phyloP scores from a whole-genome alignment of 768 basidiomycete genomes.

The Lyophyllum atratum region DNA sequence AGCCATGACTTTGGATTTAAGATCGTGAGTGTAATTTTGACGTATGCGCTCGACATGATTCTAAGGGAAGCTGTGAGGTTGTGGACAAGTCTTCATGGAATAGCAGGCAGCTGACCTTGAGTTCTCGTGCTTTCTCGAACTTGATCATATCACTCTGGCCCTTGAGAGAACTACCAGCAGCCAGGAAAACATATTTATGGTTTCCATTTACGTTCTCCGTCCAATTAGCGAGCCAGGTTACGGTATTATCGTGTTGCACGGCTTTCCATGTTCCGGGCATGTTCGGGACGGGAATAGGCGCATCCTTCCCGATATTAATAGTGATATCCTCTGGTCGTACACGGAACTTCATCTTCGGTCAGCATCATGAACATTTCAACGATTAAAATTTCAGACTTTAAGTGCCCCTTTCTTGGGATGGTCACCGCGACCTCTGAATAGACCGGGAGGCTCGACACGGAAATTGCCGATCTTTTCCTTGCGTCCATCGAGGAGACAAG shows the following conservation, averaged over 20 bases:
- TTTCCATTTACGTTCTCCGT: constrained; percentile 96
- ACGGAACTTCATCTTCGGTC: constrained; percentile 56
- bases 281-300: constrained; percentile 82
- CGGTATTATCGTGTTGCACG: constrained; percentile 89
- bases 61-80: constrained; percentile 39
- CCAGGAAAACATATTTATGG: constrained; percentile 97
- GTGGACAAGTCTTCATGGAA: background rate
- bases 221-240: constrained; percentile 99
- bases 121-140: constrained; percentile 96
- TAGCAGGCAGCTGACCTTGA: constrained; percentile 64
- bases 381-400: constrained; percentile 58
- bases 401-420: constrained; percentile 97
- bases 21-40: constrained; percentile 79
- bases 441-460: constrained; percentile 96
- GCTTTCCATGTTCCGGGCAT: constrained; percentile 91
- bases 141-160: constrained; percentile 98
- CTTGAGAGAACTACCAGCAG: constrained; percentile 96
- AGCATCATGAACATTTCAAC: background rate
- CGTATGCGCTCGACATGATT: constrained; percentile 91
- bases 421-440: constrained; percentile 97
- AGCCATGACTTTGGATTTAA: constrained; percentile 91
- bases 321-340: constrained; percentile 95
- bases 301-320: constrained; percentile 85
- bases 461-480: constrained; percentile 99
- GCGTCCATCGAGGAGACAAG: constrained; percentile 90